Evolutionary conservation across 148 eudicot genomes (phyloP), one percentile per base, ranked within the genome.

Genomic region (Linanthus parryae): DNA sequence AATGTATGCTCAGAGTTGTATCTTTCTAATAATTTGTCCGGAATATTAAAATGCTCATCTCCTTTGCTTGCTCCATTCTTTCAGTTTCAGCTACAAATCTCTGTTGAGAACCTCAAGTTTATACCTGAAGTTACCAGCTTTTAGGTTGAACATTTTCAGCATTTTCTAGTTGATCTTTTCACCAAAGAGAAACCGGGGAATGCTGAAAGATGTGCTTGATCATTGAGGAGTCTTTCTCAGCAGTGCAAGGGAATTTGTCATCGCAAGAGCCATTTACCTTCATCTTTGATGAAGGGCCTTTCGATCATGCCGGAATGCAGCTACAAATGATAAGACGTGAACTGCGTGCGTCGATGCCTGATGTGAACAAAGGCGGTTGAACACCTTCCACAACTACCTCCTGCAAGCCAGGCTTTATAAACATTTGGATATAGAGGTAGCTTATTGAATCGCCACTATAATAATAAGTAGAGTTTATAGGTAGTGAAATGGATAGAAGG

Each of bases 161-260:
- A 48, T 45, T 64, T 28, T 48, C 47, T 54, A 19, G 54, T 49
- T 22, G 31, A 51, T 23, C 26, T 54, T 28, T 28, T 10, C 23
- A n/a, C 7, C 4, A 12, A 47, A 52, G 64, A 47, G 57, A 46
- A 53, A 14, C 48, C 48, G 55, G 64, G 83, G 76, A 73, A 78
- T 73, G 83, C 79, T 65, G 71, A 64, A 70, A 59, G 58, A 73
- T 78, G 83, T 63, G 70, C 48, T 17, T 37, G 52, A 55, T 45
- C 50, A 34, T 44, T 57, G 44, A 22, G 49, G 49, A 39, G 27
- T 44, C 52, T 54, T 50, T 45, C 35, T 51, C 44, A 56, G 63
- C 51, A 42, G 60, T 59, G 36, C 55, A 37, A 47, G 5, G 42
- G 26, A 42, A 26, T 37, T 21, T 50, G 40, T 35, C 51, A 44